Percentiles rank a stretch among this genome's conserved stretches.
These are phyloP conservation scores for Chamaecrista fasciculata DNA, from an alignment of 306 rosid species.

Conservation along the genomic window DNA sequence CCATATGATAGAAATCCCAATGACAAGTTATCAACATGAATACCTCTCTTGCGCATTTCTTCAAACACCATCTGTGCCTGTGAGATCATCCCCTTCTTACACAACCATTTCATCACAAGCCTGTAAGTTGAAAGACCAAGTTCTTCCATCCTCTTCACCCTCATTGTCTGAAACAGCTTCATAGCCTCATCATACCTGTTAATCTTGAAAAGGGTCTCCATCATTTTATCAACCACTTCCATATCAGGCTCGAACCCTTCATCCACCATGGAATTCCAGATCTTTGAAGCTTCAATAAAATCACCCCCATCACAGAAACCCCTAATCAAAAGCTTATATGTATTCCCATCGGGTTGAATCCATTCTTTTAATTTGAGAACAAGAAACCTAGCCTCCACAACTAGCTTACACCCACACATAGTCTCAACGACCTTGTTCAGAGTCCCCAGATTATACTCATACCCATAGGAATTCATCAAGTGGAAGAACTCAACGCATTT, in stretches of 20 bases:
- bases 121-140: slow-evolving; percentile 56
- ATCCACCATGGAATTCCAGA: slow-evolving; percentile 86
- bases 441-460: slow-evolving; percentile 44
- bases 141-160: slow-evolving; percentile 57
- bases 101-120: slow-evolving; percentile 67
- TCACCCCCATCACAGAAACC: slow-evolving; percentile 74
- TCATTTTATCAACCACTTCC: slow-evolving; percentile 57
- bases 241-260: slow-evolving; percentile 58
- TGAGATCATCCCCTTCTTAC: slow-evolving; percentile 51
- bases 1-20: slow-evolving; percentile 57
- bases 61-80: slow-evolving; percentile 52
- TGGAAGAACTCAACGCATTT: slow-evolving; percentile 74
- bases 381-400: slow-evolving; percentile 60
- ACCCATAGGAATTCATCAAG: slow-evolving; percentile 56
- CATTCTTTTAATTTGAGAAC: slow-evolving; percentile 60
- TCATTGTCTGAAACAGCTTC: slow-evolving; percentile 66
- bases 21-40: slow-evolving; percentile 46
- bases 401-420: slow-evolving; percentile 59
- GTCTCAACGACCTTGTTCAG: slow-evolving; percentile 53
- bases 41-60: slow-evolving; percentile 67
- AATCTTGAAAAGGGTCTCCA: slow-evolving; percentile 62
- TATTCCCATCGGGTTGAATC: slow-evolving; percentile 48
- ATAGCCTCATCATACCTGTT: slow-evolving; percentile 54
- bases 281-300: slow-evolving; percentile 67
- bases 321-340: slow-evolving; percentile 47